Base-by-base conservation (phyloP, 441 rosid species). In the Euphorbia schlechtendalii region DNA sequence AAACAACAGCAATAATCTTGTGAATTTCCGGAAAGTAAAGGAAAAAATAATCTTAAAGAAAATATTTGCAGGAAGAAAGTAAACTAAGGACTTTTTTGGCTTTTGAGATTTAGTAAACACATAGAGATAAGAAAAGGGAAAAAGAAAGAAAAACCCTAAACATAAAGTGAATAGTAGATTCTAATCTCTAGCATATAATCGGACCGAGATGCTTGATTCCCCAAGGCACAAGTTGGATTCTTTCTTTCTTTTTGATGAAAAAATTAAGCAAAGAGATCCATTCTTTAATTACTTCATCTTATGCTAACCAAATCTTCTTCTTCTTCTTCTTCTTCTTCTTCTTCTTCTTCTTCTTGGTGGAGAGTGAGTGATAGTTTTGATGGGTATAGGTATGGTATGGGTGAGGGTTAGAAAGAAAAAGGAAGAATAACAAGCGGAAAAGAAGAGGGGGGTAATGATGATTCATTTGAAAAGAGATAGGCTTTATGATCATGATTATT, bases 131-230 rank as follows among this genome's bases (percentile, higher is more conserved):
- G n/a, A 67, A 46, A 32, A 18, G 32, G 45, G 9, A 14, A 13
- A 54, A 52, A n/a, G n/a, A 20, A 21, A 36, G 14, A 38, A n/a
- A 67, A 18, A 57, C 68, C 63, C 59, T 49, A 3, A 40, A 40
- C 11, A 40, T 8, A 3, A 3, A 9, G 4, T 5, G 14, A 3
- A 9, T 8, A 8, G 11, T 5, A n/a, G 45, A 6, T 48, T 38
- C 6, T 3, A 2, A 3, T 36, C 70, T 68, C 55, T 63, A 69
- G 80, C 68, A 63, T 74, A 74, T 68, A 61, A 73, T 80, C 87
- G 86, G 87, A 83, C 87, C 87, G 77, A 73, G 79, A 80, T 46
- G 82, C 87, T 83, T 83, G 83, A 83, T 83, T 83, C 87, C 84
- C 87, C 86, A 46, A 13, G 57, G 52, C 69, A 49, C 59, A 72